Evolutionary conservation across 2,329 filamentous ascomycete species (phyloP), one percentile per base, ranked within the genome.

Genomic region (Didymellaceae sp.): DNA sequence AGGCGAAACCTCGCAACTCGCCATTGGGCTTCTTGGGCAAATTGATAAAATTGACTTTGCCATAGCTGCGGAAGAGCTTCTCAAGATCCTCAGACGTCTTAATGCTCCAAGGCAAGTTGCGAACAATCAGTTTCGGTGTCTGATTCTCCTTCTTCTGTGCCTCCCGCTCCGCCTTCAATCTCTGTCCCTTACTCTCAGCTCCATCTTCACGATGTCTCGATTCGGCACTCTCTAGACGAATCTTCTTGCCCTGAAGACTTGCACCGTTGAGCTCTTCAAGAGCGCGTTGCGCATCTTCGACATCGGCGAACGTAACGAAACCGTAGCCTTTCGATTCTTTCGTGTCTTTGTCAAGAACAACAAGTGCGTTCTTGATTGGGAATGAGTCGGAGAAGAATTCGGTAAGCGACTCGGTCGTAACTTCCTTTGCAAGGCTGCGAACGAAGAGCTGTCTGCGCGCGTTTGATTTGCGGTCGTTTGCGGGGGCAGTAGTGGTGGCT

Each of bases 101-200:
- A 70, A 99, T 88, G 62, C 88, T 96, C 94, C 94, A 99, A 0
- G 94, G 93, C 67, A 99, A 72, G 72, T 99, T 99, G 67, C 94
- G 86, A 39, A 99, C 85, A 71, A 99, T 90, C n/a, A 89, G 81
- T 67, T 85, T 94, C 1, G 92, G 90, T 59, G 91, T 89, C 44
- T 84, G 84, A 44, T 82, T 81, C 28, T 83, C 80, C 31, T 82
- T 82, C 62, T 85, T 77, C 55, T 87, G 81, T 59, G 87, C 84
- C 63, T 82, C 78, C 26, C 79, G 78, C 67, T 88, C 88, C 26
- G 86, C 82, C 78, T 92, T 94, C 43, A 85, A 81, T 49, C 69
- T 60, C 21, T 65, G 63, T 55, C 79, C 79, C 1, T 80, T 78
- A 55, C 59, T 63, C 1, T 59, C 66, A 49, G 64, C 53, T 9